Percentiles rank a stretch among this genome's conserved stretches.
Conservation (phyloP, 495 filamentous ascomycete genomes). For the Sabuloglossum arenarium region DNA sequence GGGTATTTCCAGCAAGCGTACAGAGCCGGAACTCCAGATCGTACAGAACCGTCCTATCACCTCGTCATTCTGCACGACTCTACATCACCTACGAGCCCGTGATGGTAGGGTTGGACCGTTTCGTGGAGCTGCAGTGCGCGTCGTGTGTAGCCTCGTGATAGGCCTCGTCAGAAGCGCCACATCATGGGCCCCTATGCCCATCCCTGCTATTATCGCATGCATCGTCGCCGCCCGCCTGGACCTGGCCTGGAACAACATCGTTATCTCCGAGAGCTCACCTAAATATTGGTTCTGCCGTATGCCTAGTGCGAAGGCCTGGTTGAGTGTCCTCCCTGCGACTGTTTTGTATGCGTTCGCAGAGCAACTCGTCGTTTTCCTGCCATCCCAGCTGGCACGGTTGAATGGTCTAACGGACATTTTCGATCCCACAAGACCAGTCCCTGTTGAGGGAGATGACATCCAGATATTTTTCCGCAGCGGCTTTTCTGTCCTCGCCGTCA, state of each 20-base stretch:
- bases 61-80: conserved; percentile 30
- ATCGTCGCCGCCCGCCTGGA: conserved; percentile 28
- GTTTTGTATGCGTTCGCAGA: conserved; percentile 15
- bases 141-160: not conserved
- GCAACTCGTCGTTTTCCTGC: conserved; percentile 10
- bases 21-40: conserved; percentile 18
- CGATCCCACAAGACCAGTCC: conserved; percentile 9
- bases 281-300: conserved; percentile 31
- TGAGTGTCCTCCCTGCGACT: conserved; percentile 29
- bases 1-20: conserved; percentile 4
- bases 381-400: not conserved
- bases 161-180: not conserved
- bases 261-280: conserved; percentile 32
- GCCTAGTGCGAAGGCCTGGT: conserved; percentile 22
- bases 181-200: not conserved
- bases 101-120: conserved; percentile 30
- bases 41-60: conserved; percentile 34
- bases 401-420: conserved; percentile 9
- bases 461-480: conserved; percentile 10
- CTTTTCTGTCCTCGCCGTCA: conserved; percentile 17
- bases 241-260: conserved; percentile 38
- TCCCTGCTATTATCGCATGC: conserved; percentile 18
- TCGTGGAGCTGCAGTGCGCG: conserved; percentile 14
- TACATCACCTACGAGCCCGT: conserved; percentile 32
- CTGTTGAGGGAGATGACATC: not conserved